Evolutionary conservation across 169 alveolate genomes (phyloP).

Genomic region (Plasmodium cynomolgi): DNA sequence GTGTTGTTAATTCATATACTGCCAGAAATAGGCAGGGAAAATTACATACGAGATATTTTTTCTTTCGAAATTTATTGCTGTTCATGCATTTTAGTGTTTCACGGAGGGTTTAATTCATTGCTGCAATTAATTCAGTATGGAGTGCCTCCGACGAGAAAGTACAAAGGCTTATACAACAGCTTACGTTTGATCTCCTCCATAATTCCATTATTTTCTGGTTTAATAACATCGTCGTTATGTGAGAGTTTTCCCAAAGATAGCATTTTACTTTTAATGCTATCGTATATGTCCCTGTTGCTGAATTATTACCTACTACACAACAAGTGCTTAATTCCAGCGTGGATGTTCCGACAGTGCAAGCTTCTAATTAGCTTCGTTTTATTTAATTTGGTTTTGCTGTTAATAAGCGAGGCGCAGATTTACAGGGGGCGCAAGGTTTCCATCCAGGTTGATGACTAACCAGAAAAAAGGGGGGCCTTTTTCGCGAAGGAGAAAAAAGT

Average conservation of each 20-base stretch:
- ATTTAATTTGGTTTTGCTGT: constrained; percentile 24
- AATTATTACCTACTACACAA: constrained; percentile 73
- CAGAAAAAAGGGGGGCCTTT: neutral
- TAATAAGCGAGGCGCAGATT: constrained; percentile 74
- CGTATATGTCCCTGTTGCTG: constrained; percentile 33
- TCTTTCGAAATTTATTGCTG: constrained; percentile 57
- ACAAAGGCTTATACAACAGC: constrained; percentile 69
- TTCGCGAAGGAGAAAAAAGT: neutral
- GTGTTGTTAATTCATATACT: constrained; percentile 64
- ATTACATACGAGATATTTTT: constrained; percentile 57
- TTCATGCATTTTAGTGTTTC: constrained; percentile 62
- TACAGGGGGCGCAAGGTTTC: constrained; percentile 52
- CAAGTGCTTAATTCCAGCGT: constrained; percentile 58
- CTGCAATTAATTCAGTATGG: constrained; percentile 71
- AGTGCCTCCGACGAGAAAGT: constrained; percentile 57
- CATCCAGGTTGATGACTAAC: constrained; percentile 22
- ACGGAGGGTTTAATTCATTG: constrained; percentile 72
- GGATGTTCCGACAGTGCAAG: constrained; percentile 50
- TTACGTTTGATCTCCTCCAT: constrained; percentile 67
- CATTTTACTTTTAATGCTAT: constrained; percentile 45
- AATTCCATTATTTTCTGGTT: constrained; percentile 68
- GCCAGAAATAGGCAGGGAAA: constrained; percentile 47
- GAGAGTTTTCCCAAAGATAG: constrained; percentile 74
- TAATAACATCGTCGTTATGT: constrained; percentile 58
- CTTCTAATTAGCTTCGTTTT: constrained; percentile 8